Conservation (phyloP, 169 alveolate genomes). For the Babesia ovis region DNA sequence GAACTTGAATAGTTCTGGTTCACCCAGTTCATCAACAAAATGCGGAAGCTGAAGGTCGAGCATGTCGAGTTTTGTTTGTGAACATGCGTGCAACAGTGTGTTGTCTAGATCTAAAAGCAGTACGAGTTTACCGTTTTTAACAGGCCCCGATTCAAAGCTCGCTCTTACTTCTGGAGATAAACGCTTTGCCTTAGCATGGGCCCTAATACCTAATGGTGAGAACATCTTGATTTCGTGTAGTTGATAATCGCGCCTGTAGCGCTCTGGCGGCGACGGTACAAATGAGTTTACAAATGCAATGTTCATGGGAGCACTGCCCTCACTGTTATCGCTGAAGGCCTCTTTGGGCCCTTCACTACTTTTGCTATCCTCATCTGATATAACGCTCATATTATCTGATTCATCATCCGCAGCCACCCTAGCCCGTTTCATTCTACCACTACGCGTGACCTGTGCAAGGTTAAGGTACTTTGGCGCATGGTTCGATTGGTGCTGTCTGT, state of each 20-base stretch:
- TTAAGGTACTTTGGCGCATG: slow-evolving; percentile 1
- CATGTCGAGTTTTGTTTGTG: slow-evolving; percentile 80
- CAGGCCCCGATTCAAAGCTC: slow-evolving; percentile 62
- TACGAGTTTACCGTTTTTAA: slow-evolving; percentile 79
- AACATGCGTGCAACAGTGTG: slow-evolving; percentile 87
- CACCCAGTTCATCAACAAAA: slow-evolving; percentile 84
- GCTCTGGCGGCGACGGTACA: slow-evolving; percentile 66
- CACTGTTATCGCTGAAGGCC: neutral
- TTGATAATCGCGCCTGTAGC: slow-evolving; percentile 41
- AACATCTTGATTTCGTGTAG: slow-evolving; percentile 66
- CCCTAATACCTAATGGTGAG: slow-evolving; percentile 61
- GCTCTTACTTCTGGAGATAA: slow-evolving; percentile 38
- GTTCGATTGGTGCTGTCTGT: neutral
- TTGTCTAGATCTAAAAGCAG: slow-evolving; percentile 87
- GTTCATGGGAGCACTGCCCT: slow-evolving; percentile 1
- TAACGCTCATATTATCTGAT: slow-evolving; percentile 60
- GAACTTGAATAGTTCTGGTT: slow-evolving; percentile 88
- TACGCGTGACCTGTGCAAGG: slow-evolving; percentile 16
- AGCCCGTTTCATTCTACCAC: slow-evolving; percentile 13
- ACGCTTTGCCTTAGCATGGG: slow-evolving; percentile 43
- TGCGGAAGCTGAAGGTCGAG: slow-evolving; percentile 82
- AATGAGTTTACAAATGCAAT: slow-evolving; percentile 49
- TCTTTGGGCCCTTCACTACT: neutral
- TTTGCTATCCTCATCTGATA: slow-evolving; percentile 49
- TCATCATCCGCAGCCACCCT: slow-evolving; percentile 10